Evolutionary conservation across 2,329 filamentous ascomycete species (phyloP), one percentile per base, ranked within the genome.

Genomic region (Colletotrichum viniferum): DNA sequence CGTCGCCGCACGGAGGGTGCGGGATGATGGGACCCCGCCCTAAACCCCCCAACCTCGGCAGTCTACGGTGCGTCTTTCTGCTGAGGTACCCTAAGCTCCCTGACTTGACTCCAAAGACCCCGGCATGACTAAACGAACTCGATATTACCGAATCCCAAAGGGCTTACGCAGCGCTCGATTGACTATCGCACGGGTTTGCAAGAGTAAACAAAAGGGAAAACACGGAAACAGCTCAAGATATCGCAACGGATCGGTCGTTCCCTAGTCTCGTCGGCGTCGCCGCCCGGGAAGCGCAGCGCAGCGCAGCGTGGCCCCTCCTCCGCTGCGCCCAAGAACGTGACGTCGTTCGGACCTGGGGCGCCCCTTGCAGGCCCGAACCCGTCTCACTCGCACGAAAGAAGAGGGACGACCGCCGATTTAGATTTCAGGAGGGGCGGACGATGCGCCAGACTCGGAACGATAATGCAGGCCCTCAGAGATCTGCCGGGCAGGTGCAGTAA

Each of bases 201-300:
- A 32, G 7, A n/a, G 58, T n/a, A 43, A 18, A 63, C n/a, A 38
- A 21, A 3, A 10, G 24, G 13, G 8, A 63, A 21, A 12, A 38
- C 9, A 67, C 14, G 62, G 24, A 12, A 28, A n/a, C 7, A 5
- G 7, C 32, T 16, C 28, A 21, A 43, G 36, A 32, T 68, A 43
- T 34, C 26, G 43, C n/a, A 58, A 56, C 26, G 52, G 34, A 6
- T 43, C 48, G 48, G 24, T 21, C 28, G 24, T 28, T 30, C 7
- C 28, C 30, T 71, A 24, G 48, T 36, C 14, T 28, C 48, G 61
- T 74, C 68, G 71, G 67, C 26, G 72, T 71, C 61, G 72, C 61
- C 68, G 68, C 34, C 61, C 52, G 28, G 26, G 30, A 21, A 30
- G 24, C 56, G 28, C 28, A 58, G 13, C 56, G 28, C 28, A 58